A percentile compares a stretch with the other conserved stretches of the same genome.
phyloP scores from a whole-genome alignment of 331 rosid genomes.

The Ulmus americana region DNA sequence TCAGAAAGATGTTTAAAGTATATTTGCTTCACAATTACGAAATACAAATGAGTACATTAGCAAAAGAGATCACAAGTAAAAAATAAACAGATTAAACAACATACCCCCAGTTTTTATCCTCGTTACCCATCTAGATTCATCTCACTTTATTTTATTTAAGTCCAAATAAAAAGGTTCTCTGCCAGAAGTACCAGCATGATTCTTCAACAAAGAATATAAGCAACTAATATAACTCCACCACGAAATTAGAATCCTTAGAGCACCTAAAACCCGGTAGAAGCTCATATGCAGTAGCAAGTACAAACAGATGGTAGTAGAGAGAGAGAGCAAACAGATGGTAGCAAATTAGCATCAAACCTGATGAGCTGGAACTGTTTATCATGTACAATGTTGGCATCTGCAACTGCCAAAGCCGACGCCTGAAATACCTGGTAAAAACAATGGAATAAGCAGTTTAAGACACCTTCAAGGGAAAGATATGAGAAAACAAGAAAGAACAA shows the following conservation, averaged over 20 bases:
- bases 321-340: conserved; percentile 10
- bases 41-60: background rate
- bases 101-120: too few relatives aligned
- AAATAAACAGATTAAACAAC: too few relatives aligned
- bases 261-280: background rate
- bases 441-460: conserved; percentile 9
- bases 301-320: background rate
- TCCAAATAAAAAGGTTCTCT: background rate
- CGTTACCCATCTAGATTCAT: too few relatives aligned
- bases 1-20: background rate
- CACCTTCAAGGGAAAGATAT: background rate
- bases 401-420: conserved; percentile 67
- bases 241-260: background rate
- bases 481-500: conserved; percentile 5
- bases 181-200: background rate
- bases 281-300: background rate
- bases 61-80: background rate
- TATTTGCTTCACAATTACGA: background rate
- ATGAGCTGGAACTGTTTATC: conserved; percentile 95
- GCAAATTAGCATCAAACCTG: conserved; percentile 46
- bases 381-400: conserved; percentile 51
- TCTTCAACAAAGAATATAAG: background rate
- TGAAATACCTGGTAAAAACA: conserved; percentile 64
- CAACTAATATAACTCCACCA: background rate
- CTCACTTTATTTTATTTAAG: background rate